Evolutionary conservation across 306 rosid genomes (phyloP).

Genomic region (Trifolium fragiferum): DNA sequence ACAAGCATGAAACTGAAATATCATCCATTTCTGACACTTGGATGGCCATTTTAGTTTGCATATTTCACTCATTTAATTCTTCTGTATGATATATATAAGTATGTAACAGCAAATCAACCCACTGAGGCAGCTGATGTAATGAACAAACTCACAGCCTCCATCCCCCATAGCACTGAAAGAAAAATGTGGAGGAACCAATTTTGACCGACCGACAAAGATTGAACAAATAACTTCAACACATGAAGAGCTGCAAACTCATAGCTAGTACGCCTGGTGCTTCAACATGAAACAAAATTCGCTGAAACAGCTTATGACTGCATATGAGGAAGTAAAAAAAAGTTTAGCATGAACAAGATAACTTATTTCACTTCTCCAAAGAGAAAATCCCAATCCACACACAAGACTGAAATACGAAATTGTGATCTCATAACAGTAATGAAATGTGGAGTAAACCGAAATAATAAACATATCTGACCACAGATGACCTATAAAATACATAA

Average conservation of each 20-base stretch:
- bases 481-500: background rate
- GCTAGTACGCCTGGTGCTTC: constrained; percentile 12
- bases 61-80: constrained; percentile 11
- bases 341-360: constrained; percentile 20
- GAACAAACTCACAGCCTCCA: background rate
- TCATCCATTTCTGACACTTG: constrained; percentile 1
- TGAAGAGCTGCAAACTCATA: constrained; percentile 35
- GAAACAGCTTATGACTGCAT: constrained; percentile 37
- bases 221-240: constrained; percentile 12
- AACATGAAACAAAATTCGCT: constrained; percentile 35
- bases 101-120: constrained; percentile 10
- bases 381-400: background rate
- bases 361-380: background rate
- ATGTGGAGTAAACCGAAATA: background rate
- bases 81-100: background rate
- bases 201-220: background rate
- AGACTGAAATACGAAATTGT: background rate
- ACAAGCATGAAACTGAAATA: constrained; percentile 11
- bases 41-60: constrained; percentile 7
- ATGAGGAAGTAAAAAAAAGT: constrained; percentile 18
- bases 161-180: background rate
- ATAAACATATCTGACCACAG: background rate
- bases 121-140: constrained; percentile 17
- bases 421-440: constrained; percentile 2
- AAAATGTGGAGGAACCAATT: constrained; percentile 12